Evolutionary conservation across 2,329 filamentous ascomycete species (phyloP), one percentile per base, ranked within the genome.

Genomic region (Cadophora luteo-olivacea): DNA sequence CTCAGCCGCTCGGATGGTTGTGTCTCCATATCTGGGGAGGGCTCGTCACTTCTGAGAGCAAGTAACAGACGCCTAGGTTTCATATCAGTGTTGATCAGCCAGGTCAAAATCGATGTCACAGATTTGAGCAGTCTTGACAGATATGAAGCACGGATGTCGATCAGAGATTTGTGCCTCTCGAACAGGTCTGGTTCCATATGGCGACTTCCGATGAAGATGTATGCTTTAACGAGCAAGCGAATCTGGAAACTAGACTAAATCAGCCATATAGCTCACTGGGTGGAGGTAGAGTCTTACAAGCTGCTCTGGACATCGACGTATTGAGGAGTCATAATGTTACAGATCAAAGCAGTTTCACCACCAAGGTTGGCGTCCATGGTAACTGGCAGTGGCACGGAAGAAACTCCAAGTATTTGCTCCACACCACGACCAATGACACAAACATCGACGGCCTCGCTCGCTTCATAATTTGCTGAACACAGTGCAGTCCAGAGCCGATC

Each of bases 331-430:
- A 73, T 70, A 16, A 73, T 63, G 29, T 73, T 73, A 14, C 67
- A 24, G 24, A 73, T 11, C n/a, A 72, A 65, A 25, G 70, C 71
- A 32, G 61, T 67, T 49, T 67, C 69, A 5, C 33, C 22, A 11
- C 24, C 1, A 3, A 24, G 4, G 3, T 65, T 22, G 19, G 11
- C 36, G 33, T 12, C 41, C n/a, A 29, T 32, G 33, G 24, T 33
- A 24, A 12, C 22, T 60, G 22, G 3, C 3, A 60, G 22, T 45
- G 72, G 70, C 24, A 73, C 60, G 25, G 68, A 65, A 25, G 63
- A 68, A 12, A 73, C 71, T 32, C 70, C 66, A 14, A 73, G 64
- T 9, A 73, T 73, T 36, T 70, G 70, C 51, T 73, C 72, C 14
- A 70, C 66, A 32, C 68, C 70, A 69, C 67, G 65, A n/a, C 64